Base-by-base conservation (phyloP, 2,329 filamentous ascomycete genomes). In the Fusarium camptoceras region DNA sequence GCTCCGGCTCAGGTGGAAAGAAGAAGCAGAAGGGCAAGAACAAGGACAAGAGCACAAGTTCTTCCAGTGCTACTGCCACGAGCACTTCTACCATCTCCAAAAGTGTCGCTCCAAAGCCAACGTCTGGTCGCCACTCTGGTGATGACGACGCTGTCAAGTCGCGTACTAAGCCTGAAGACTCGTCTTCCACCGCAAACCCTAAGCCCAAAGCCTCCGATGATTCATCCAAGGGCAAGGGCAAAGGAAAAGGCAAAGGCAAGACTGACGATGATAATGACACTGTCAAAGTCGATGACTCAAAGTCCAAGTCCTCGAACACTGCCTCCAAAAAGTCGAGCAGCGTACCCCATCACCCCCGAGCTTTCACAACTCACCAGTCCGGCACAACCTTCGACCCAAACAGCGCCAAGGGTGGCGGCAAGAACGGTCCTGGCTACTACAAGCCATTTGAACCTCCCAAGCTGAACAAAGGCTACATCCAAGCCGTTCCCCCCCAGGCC, bases 401-500 rank as follows among this genome's bases (percentile, higher is more conserved):
- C 22, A 66, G 55, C 30, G 12, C 42, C 16, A 60, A 49, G 11
- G 62, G 62, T 5, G 63, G 63, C 11, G 63, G 62, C 25, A 66
- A 66, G 39, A 66, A 18, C 8, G 43, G 37, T 11, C 55, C 37
- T 1, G 63, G 62, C 5, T 61, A 49, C 37, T 28, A 12, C 12
- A 16, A 30, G 0, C 18, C 31, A 6, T 54, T 60, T 7, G 37
- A 44, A 8, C 9, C 25, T 8, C 61, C 63, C 37, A 66, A 66
- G 24, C 43, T 66, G 1, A 61, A 66, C 61, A 31, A 37, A 6
- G 63, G 48, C 24, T 66, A 55, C 18, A 18, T 55, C 25, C 62
- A 66, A 41, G 37, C 63, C 11, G 27, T 66, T 1, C 63, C 62
- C 1, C 62, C 62, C 7, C 34, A n/a, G 34, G 25, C 28, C 18